phyloP scores from a whole-genome alignment of 2,329 filamentous ascomycete genomes.

The Cryphonectria nitschkei region DNA sequence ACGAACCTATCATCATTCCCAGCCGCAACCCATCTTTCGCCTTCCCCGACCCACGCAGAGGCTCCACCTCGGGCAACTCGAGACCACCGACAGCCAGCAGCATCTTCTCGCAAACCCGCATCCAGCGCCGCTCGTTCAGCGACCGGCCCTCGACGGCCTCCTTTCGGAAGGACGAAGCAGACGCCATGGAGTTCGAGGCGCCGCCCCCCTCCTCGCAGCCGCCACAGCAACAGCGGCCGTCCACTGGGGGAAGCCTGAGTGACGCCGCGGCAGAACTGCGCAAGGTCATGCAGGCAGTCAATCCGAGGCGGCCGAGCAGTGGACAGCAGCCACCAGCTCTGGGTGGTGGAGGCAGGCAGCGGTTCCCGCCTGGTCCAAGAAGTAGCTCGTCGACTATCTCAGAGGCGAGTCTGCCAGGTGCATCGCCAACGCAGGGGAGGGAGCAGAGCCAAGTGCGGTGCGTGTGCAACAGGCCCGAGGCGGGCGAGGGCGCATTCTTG shows the following conservation, averaged over 20 bases:
- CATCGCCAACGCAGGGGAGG: conserved; percentile 42
- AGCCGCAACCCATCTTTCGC: conserved; percentile 64
- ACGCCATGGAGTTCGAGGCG: conserved; percentile 23
- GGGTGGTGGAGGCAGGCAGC: conserved; percentile 36
- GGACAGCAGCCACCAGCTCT: conserved; percentile 17
- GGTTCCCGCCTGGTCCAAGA: conserved; percentile 39
- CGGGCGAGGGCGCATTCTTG: conserved; percentile 58
- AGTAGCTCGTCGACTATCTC: conserved; percentile 48
- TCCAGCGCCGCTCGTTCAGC: conserved; percentile 21
- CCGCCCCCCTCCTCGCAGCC: conserved; percentile 9
- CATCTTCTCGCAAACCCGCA: conserved; percentile 21
- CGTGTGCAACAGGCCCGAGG: conserved; percentile 53
- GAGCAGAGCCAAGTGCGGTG: conserved; percentile 56
- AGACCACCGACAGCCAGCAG: conserved; percentile 27
- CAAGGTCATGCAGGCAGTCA: conserved; percentile 54
- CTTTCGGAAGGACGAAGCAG: conserved; percentile 9
- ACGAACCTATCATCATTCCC: conserved; percentile 67
- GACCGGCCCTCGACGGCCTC: conserved; percentile 15
- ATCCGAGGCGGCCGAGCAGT: conserved; percentile 40
- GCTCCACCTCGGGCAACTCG: conserved; percentile 19
- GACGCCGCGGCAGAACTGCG: conserved; percentile 65
- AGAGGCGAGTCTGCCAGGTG: conserved; percentile 53
- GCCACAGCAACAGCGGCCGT: conserved; percentile 14
- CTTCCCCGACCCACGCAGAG: conserved; percentile 52
- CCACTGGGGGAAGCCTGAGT: conserved; percentile 38